Evolutionary conservation across 305 asterid species (phyloP).

Genomic region (Solanum hybrid): DNA sequence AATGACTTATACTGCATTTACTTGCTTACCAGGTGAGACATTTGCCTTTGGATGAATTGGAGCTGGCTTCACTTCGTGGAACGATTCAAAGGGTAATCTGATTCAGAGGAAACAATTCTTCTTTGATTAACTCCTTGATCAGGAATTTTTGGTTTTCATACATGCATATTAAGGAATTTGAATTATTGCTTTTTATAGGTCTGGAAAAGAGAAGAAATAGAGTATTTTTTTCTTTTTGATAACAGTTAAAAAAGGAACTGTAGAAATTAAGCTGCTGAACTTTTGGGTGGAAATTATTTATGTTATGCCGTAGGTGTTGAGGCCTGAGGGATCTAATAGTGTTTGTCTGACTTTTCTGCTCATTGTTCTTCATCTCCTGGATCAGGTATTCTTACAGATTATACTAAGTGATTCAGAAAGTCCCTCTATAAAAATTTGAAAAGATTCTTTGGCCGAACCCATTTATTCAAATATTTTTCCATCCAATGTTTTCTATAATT

Average conservation of each 20-base stretch:
- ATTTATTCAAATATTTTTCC: not conserved
- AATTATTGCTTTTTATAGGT: not conserved
- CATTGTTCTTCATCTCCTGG: not conserved
- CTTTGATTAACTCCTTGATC: not conserved
- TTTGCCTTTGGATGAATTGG: slow-evolving; percentile 96
- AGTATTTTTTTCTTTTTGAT: not conserved
- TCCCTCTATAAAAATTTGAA: not conserved
- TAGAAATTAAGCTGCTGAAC: not conserved
- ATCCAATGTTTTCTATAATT: not conserved
- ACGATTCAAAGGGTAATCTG: slow-evolving; percentile 72
- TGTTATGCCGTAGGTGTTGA: not conserved
- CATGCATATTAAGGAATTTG: not conserved
- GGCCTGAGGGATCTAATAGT: not conserved
- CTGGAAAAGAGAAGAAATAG: not conserved
- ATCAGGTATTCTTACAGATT: not conserved
- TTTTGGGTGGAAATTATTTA: not conserved
- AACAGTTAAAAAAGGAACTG: not conserved
- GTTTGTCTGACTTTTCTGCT: not conserved
- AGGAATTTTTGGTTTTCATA: not conserved
- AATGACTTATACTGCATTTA: slow-evolving; percentile 5
- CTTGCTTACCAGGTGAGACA: slow-evolving; percentile 60
- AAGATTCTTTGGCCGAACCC: not conserved
- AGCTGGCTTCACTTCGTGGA: slow-evolving; percentile 97
- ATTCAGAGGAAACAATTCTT: not conserved
- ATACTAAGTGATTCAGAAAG: not conserved